phyloP scores from a whole-genome alignment of 2,329 filamentous ascomycete genomes.

The Stemphylium vesicarium region DNA sequence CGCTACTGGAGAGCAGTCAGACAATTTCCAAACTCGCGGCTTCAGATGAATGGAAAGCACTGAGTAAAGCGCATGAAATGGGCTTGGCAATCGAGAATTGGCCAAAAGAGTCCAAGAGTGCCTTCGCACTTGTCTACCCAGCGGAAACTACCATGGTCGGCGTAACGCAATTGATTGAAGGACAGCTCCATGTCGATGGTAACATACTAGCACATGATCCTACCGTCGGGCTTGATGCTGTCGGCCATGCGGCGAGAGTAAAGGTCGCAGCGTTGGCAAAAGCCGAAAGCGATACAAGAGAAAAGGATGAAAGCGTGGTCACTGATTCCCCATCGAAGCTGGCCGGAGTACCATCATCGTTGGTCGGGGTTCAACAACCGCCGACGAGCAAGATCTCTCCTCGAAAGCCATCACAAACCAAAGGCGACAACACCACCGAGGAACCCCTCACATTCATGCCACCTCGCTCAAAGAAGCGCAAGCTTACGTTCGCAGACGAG shows the following conservation, averaged over 20 bases:
- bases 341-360: conserved; percentile 50
- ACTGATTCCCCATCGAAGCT: conserved; percentile 33
- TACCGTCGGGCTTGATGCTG: conserved; percentile 27
- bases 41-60: conserved; percentile 69
- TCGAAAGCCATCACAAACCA: conserved; percentile 18
- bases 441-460: conserved; percentile 3
- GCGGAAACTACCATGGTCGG: conserved; percentile 62
- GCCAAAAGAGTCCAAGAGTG: conserved; percentile 63
- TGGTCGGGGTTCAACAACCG: conserved; percentile 46
- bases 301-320: conserved; percentile 3
- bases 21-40: conserved; percentile 65
- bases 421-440: not conserved
- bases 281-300: conserved; percentile 24
- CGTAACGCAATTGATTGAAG: conserved; percentile 61
- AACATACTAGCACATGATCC: conserved; percentile 35
- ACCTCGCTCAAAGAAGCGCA: conserved; percentile 37
- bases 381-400: conserved; percentile 29
- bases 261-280: conserved; percentile 34
- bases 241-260: conserved; percentile 38
- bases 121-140: conserved; percentile 69
- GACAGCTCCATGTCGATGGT: conserved; percentile 61
- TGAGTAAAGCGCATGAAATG: conserved; percentile 76
- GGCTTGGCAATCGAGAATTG: conserved; percentile 75
- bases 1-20: conserved; percentile 69
- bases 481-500: conserved; percentile 40